Percentiles rank a stretch among this genome's conserved stretches.
phyloP scores from a whole-genome alignment of 805 yeast genomes.

The Schizosaccharomyces osmophilus region DNA sequence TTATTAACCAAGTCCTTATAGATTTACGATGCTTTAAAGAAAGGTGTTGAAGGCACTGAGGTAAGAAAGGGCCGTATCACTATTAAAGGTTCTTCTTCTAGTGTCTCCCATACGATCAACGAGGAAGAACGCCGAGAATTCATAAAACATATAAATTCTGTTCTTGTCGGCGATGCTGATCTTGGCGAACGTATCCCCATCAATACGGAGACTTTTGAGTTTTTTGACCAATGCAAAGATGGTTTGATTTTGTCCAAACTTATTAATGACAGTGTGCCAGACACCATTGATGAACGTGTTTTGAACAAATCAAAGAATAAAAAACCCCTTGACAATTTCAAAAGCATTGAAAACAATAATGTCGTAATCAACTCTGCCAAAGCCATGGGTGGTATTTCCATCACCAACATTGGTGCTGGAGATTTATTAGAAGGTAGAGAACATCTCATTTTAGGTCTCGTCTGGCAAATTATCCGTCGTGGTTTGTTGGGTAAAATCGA shows the following conservation, averaged over 20 bases:
- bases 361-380: conserved; percentile 95
- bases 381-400: conserved; percentile 85
- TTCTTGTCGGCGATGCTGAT: conserved; percentile 66
- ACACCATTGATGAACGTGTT: conserved; percentile 93
- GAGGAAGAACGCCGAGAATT: conserved; percentile 92
- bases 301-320: conserved; percentile 66
- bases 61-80: conserved; percentile 41
- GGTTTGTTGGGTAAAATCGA: conserved; percentile 87
- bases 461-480: conserved; percentile 95
- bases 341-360: conserved; percentile 89
- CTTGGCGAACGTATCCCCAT: conserved; percentile 71
- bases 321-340: conserved; percentile 70
- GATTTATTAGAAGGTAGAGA: conserved; percentile 93
- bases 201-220: conserved; percentile 80
- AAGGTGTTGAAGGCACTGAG: conserved; percentile 6
- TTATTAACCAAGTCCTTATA: not conserved
- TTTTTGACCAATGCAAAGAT: conserved; percentile 81
- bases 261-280: conserved; percentile 93
- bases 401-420: conserved; percentile 91
- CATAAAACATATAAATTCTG: conserved; percentile 85
- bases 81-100: conserved; percentile 65
- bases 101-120: conserved; percentile 86
- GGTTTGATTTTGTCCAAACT: conserved; percentile 80
- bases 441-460: conserved; percentile 78
- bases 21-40: not conserved